Evolutionary conservation across 2,329 filamentous ascomycete genomes (phyloP).

Genomic region (Macrophomina pseudophaseolina): DNA sequence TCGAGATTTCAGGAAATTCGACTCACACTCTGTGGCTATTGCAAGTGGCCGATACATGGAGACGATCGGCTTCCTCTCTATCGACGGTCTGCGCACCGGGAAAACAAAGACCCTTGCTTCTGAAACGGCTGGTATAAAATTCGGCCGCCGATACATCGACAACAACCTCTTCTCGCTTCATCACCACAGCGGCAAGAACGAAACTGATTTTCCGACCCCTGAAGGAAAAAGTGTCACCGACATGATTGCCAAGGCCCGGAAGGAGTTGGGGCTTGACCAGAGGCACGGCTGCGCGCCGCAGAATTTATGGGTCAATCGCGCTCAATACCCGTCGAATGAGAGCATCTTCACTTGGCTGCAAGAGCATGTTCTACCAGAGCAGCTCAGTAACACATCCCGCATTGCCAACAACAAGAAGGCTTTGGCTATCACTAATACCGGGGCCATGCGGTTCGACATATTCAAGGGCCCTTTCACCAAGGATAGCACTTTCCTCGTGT

Average conservation of each 20-base stretch:
- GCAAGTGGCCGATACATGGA: constrained; percentile 93
- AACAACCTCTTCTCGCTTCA: constrained; percentile 87
- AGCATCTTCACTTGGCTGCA: constrained; percentile 86
- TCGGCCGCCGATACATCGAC: constrained; percentile 85
- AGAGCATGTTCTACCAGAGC: constrained; percentile 72
- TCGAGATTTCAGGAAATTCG: constrained; percentile 80
- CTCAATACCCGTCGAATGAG: constrained; percentile 71
- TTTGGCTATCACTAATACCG: constrained; percentile 83
- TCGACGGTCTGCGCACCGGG: constrained; percentile 65
- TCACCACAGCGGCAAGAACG: constrained; percentile 77
- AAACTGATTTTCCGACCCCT: constrained; percentile 74
- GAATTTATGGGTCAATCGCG: constrained; percentile 80
- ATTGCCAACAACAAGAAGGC: constrained; percentile 61
- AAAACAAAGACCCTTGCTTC: constrained; percentile 41
- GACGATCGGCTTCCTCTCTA: constrained; percentile 91
- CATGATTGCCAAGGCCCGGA: constrained; percentile 72
- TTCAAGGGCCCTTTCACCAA: constrained; percentile 90
- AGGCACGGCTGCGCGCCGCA: constrained; percentile 82
- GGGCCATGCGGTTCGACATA: constrained; percentile 92
- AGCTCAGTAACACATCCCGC: constrained; percentile 55
- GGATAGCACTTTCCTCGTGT: constrained; percentile 84
- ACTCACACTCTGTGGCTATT: constrained; percentile 76
- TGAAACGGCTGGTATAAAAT: constrained; percentile 54
- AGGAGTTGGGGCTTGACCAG: constrained; percentile 72
- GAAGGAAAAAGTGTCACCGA: constrained; percentile 73